Conservation (phyloP, 2,329 filamentous ascomycete genomes). For the Tolypocladium capitatum region DNA sequence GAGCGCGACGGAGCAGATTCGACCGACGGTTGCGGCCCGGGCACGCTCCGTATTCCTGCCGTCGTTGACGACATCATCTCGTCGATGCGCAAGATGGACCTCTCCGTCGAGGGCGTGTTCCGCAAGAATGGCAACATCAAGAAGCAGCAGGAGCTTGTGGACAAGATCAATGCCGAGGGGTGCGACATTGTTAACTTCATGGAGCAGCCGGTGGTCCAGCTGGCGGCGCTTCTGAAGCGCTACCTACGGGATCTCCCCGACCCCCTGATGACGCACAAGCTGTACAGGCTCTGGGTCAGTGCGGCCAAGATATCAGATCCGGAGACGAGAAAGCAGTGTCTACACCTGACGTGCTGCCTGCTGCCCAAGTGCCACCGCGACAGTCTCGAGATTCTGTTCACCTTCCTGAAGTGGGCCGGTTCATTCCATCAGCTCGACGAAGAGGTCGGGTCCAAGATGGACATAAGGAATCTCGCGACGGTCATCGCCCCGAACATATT, state of each 20-base stretch:
- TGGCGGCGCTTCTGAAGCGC: slow-evolving; percentile 87
- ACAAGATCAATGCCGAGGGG: slow-evolving; percentile 74
- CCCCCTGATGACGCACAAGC: slow-evolving; percentile 85
- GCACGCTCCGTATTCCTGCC: slow-evolving; percentile 79
- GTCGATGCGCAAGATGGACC: slow-evolving; percentile 96
- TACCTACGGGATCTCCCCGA: slow-evolving; percentile 92
- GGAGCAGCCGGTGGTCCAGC: slow-evolving; percentile 81
- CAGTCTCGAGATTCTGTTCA: slow-evolving; percentile 87
- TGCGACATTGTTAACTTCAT: slow-evolving; percentile 76
- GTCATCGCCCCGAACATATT: slow-evolving; percentile 96
- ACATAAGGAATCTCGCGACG: slow-evolving; percentile 91
- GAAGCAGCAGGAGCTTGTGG: slow-evolving; percentile 73
- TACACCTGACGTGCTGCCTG: slow-evolving; percentile 86
- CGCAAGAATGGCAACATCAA: slow-evolving; percentile 98
- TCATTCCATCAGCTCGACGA: slow-evolving; percentile 97
- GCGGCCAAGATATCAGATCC: slow-evolving; percentile 78
- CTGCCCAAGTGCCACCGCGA: slow-evolving; percentile 87
- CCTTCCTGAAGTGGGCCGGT: slow-evolving; percentile 92
- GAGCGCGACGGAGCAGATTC: slow-evolving; percentile 93
- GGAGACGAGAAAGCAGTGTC: slow-evolving; percentile 67
- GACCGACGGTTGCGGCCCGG: slow-evolving; percentile 91
- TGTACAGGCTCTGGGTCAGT: slow-evolving; percentile 80
- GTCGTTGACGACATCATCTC: slow-evolving; percentile 89
- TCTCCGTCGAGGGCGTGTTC: slow-evolving; percentile 97
- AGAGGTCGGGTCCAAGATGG: slow-evolving; percentile 96